Evolutionary conservation across 108 stramenopile species (phyloP).

Genomic region (Cyclotella kingstonii): DNA sequence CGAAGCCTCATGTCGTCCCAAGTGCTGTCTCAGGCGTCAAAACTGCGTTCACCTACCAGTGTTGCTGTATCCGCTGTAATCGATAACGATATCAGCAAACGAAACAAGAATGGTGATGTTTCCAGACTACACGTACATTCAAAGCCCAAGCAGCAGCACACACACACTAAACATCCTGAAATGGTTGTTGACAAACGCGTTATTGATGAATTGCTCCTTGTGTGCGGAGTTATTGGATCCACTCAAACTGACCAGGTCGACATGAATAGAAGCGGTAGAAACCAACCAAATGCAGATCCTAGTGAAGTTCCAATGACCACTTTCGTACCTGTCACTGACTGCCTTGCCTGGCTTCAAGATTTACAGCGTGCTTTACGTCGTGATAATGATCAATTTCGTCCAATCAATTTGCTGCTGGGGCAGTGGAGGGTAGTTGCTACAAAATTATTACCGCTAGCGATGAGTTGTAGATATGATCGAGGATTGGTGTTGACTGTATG

Average conservation of each 20-base stretch:
- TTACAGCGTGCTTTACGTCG: constrained; percentile 83
- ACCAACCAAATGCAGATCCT: not conserved
- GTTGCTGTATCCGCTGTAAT: no score
- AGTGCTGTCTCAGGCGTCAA: no score
- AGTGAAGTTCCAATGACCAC: not conserved
- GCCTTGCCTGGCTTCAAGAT: constrained; percentile 87
- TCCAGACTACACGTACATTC: no score
- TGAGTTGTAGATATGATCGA: constrained; percentile 77
- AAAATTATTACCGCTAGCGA: constrained; percentile 77
- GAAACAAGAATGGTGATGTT: no score
- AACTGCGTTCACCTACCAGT: no score
- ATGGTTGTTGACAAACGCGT: constrained; percentile 71
- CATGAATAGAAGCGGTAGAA: not conserved
- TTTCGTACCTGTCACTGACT: constrained; percentile 79
- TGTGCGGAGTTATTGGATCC: constrained; percentile 86
- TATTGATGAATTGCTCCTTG: constrained; percentile 79
- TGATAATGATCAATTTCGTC: constrained; percentile 77
- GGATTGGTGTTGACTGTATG: constrained; percentile 77
- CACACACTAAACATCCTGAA: constrained; percentile 20
- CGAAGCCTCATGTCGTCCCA: no score
- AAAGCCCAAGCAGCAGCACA: not conserved
- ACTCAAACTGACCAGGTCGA: constrained; percentile 27
- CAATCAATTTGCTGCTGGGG: constrained; percentile 72
- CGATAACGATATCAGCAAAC: no score
- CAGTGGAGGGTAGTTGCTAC: constrained; percentile 81